Evolutionary conservation across 1,284 basidiomycete genomes (phyloP), one percentile per base, ranked within the genome.

Genomic region (Apiotrichum brassicae): DNA sequence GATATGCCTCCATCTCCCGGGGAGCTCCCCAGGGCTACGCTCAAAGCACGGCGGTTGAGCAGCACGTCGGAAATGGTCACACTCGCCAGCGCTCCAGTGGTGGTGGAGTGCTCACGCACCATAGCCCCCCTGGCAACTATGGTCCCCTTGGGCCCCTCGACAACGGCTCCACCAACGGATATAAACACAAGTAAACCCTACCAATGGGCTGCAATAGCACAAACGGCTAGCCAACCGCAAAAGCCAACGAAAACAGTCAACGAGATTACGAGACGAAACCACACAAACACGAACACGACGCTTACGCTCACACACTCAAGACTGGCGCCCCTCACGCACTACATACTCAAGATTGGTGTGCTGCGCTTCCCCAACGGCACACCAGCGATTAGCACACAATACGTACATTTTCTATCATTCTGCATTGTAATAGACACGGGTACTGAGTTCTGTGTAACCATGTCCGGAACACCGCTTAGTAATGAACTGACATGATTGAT

Each of bases 21-120:
- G 37, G 36, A 25, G 12, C 43, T 24, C 24, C 16, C 23, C 6
- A 22, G 23, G 26, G 35, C 13, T 36, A 38, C 11, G 44, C 44
- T 14, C 44, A 46, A 26, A 46, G 25, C 25, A 46, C 35, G 19
- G 35, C 44, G 13, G 28, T 46, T 36, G 44, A 46, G 25, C 30
- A 34, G 19, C 34, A 37, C 20, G 16, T 24, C 8, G 37, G n/a
- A 23, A 52, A 48, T 37, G 68, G 68, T 12, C 69, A 71, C 51
- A 65, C 63, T 13, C 69, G 70, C 54, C 67, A 68, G 53, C 44
- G 70, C 24, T 62, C 60, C 22, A 64, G 63, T 8, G 69, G 70
- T 4, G 56, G 51, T 14, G 39, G 39, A 2, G 48, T 56, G 25
- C 43, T 56, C 39, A 53, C 33, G 8, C 12, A 34, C n/a, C 14